Evolutionary conservation across 768 basidiomycete species (phyloP).

Genomic region (Galerina marginata): DNA sequence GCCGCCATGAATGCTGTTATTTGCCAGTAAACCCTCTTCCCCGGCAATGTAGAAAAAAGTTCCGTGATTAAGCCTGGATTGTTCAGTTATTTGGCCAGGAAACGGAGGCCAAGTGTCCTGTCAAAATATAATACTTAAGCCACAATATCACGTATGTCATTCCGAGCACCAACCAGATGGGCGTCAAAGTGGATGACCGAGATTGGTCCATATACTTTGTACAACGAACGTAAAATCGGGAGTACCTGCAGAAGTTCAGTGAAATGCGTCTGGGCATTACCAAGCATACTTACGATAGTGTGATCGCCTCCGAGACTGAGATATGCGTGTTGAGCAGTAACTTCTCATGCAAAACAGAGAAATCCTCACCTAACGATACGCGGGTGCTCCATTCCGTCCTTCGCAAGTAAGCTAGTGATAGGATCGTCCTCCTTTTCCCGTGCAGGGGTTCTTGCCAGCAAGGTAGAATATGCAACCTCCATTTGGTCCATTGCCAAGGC

Average conservation of each 20-base stretch:
- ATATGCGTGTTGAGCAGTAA: slow-evolving; percentile 6
- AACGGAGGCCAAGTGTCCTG: slow-evolving; percentile 70
- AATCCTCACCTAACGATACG: slow-evolving; percentile 65
- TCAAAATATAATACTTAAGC: not conserved
- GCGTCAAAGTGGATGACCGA: slow-evolving; percentile 87
- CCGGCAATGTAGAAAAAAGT: slow-evolving; percentile 85
- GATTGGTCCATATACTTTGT: slow-evolving; percentile 81
- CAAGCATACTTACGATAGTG: slow-evolving; percentile 63
- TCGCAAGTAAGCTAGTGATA: slow-evolving; percentile 44
- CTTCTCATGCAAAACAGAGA: not conserved
- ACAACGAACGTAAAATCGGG: slow-evolving; percentile 80
- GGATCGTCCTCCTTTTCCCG: slow-evolving; percentile 44
- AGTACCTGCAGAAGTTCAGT: slow-evolving; percentile 53
- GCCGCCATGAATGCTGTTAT: slow-evolving; percentile 85
- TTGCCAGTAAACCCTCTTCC: slow-evolving; percentile 77
- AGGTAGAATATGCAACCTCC: slow-evolving; percentile 81
- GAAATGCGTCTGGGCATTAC: slow-evolving; percentile 41
- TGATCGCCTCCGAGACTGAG: slow-evolving; percentile 85
- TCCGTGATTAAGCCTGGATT: slow-evolving; percentile 80
- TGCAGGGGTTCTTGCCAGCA: slow-evolving; percentile 63
- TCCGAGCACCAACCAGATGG: slow-evolving; percentile 41
- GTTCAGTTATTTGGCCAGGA: slow-evolving; percentile 60
- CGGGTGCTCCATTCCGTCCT: slow-evolving; percentile 71
- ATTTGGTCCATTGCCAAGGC: slow-evolving; percentile 85
- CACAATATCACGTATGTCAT: not conserved